Percentiles rank a stretch among this genome's conserved stretches.
Evolutionary conservation across 345 rosid species (phyloP).

Genomic region (Salix dunnii): DNA sequence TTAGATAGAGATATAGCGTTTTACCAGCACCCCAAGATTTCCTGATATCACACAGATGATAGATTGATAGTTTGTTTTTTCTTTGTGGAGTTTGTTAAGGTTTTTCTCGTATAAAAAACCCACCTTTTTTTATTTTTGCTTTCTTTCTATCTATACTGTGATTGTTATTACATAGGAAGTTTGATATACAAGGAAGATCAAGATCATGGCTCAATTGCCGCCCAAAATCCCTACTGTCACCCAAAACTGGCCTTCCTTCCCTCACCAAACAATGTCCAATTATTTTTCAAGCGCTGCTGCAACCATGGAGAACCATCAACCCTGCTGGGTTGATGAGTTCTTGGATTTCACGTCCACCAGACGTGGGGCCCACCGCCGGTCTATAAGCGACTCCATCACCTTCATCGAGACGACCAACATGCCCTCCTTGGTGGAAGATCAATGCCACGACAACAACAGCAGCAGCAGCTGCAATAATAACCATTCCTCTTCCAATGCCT

Average conservation of each 20-base stretch:
- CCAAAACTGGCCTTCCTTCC: slow-evolving; percentile 22
- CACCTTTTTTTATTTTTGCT: background rate
- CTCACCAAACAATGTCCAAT: slow-evolving; percentile 42
- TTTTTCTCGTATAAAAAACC: background rate
- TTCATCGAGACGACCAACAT: slow-evolving; percentile 45
- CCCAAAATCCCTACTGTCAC: slow-evolving; percentile 30
- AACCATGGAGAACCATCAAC: slow-evolving; percentile 24
- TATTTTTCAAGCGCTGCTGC: slow-evolving; percentile 2
- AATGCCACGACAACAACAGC: slow-evolving; percentile 3
- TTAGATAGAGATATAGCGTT: background rate
- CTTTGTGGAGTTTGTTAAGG: background rate
- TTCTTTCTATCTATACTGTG: background rate
- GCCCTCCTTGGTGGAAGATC: slow-evolving; percentile 32
- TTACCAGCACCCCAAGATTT: background rate
- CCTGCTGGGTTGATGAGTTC: slow-evolving; percentile 79
- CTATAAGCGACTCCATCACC: slow-evolving; percentile 73
- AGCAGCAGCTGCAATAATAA: background rate
- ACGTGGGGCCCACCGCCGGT: slow-evolving; percentile 78
- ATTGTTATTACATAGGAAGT: background rate
- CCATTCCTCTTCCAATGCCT: slow-evolving; percentile 5
- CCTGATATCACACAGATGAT: background rate
- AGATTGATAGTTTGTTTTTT: background rate
- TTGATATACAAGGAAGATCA: background rate
- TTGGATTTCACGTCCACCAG: slow-evolving; percentile 70
- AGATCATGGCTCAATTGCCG: slow-evolving; percentile 20